A percentile compares a stretch with the other conserved stretches of the same genome.
These are phyloP conservation scores for Lasiodiplodia theobromae DNA, from an alignment of 2,329 filamentous ascomycete species.

Conservation along the genomic window DNA sequence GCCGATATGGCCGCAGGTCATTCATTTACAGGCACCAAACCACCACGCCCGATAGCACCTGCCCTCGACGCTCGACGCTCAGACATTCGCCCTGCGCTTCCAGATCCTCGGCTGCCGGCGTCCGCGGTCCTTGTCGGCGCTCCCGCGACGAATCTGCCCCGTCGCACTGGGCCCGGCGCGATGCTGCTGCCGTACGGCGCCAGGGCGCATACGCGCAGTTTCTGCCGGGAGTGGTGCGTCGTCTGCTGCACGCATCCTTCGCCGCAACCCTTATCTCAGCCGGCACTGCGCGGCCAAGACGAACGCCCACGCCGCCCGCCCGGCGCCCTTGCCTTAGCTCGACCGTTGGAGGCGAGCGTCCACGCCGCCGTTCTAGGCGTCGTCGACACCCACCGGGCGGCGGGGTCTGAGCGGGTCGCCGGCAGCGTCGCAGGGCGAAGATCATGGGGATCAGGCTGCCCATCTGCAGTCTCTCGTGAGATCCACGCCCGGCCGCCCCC, in stretches of 20 bases:
- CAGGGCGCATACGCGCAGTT: conserved; percentile 10
- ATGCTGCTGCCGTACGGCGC: conserved; percentile 3
- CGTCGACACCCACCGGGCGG: neutral
- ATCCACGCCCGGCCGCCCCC: conserved; percentile 10
- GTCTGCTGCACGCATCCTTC: conserved; percentile 27
- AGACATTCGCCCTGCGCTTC: conserved; percentile 3
- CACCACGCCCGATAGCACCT: conserved; percentile 13
- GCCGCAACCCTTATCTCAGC: conserved; percentile 26
- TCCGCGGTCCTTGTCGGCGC: neutral
- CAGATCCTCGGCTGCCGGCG: too few relatives aligned
- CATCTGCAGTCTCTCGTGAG: conserved; percentile 22
- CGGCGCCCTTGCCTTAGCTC: conserved; percentile 18
- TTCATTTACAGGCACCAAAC: conserved; percentile 15
- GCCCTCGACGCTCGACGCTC: neutral
- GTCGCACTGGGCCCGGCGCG: neutral
- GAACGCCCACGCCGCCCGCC: conserved; percentile 16
- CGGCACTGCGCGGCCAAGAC: conserved; percentile 18
- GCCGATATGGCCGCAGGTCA: conserved; percentile 10
- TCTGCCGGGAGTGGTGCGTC: conserved; percentile 16
- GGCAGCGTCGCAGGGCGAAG: conserved; percentile 4
- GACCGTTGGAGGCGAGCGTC: conserved; percentile 10
- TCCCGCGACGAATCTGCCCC: conserved; percentile 9
- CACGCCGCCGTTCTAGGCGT: conserved; percentile 7
- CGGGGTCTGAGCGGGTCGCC: conserved; percentile 17
- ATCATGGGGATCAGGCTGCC: conserved; percentile 28